A percentile compares a stretch with the other conserved stretches of the same genome.
Conservation (phyloP, 495 filamentous ascomycete genomes). For the Saxophila tyrrhenica region DNA sequence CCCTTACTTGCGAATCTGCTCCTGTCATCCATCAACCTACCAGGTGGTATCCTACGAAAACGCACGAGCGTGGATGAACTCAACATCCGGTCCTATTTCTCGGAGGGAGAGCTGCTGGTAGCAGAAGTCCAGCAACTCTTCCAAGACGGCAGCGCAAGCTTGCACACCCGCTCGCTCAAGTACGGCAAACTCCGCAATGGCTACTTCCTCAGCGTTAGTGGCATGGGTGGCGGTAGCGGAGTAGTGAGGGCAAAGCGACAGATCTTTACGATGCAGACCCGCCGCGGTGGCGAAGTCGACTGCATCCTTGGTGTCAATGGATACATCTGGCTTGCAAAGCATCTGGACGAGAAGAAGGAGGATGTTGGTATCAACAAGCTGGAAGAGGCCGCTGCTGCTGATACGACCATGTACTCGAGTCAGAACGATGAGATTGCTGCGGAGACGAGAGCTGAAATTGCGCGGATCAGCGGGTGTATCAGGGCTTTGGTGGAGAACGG, state of each 20-base stretch:
- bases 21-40: conserved; percentile 81
- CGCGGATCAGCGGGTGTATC: conserved; percentile 66
- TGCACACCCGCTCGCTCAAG: conserved; percentile 81
- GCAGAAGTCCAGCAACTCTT: conserved; percentile 79
- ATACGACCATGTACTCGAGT: conserved; percentile 67
- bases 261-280: conserved; percentile 66
- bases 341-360: conserved; percentile 41
- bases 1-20: conserved; percentile 73
- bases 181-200: conserved; percentile 95
- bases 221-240: conserved; percentile 65
- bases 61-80: conserved; percentile 89
- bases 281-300: conserved; percentile 65
- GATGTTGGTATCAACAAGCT: conserved; percentile 61
- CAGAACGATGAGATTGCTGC: conserved; percentile 74
- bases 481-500: conserved; percentile 69
- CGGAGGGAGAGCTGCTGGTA: conserved; percentile 95
- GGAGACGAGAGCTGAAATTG: conserved; percentile 77
- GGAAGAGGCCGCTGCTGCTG: conserved; percentile 64
- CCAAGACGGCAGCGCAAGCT: conserved; percentile 64
- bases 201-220: conserved; percentile 67
- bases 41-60: conserved; percentile 82
- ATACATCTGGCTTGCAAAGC: conserved; percentile 86
- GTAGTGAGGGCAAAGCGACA: conserved; percentile 72
- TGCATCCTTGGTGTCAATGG: conserved; percentile 90
- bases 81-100: conserved; percentile 79